These are phyloP conservation scores for Astragalus membranaceus DNA, from an alignment of 306 rosid species.

Conservation along the genomic window DNA sequence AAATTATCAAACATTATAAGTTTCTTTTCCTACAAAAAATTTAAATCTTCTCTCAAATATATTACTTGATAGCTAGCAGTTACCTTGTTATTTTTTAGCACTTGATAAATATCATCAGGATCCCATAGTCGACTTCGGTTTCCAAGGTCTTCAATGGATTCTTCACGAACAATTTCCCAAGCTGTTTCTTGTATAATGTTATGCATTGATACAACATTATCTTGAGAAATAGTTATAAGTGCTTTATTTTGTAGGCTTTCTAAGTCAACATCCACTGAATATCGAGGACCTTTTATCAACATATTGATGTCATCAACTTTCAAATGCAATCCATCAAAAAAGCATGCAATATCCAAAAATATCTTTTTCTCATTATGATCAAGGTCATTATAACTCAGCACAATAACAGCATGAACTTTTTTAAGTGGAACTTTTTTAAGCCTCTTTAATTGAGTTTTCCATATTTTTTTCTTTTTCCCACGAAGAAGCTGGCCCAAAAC, in stretches of 20 bases:
- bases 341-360: slow-evolving; percentile 23
- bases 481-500: background rate
- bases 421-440: background rate
- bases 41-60: background rate
- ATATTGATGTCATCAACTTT: background rate
- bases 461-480: background rate
- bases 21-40: background rate
- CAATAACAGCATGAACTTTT: background rate
- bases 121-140: background rate
- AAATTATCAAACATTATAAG: background rate
- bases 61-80: too few relatives aligned
- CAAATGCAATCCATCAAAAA: background rate
- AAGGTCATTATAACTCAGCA: background rate
- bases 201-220: background rate
- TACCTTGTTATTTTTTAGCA: slow-evolving; percentile 1
- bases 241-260: slow-evolving; percentile 3
- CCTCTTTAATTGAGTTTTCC: slow-evolving; percentile 3
- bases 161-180: slow-evolving; percentile 7
- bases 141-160: background rate
- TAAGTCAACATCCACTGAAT: background rate
- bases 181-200: slow-evolving; percentile 21
- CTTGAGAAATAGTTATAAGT: background rate
- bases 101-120: background rate
- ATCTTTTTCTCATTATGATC: background rate
- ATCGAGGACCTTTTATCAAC: background rate